Conservation (phyloP, 2,329 filamentous ascomycete species). For the Pseudogymnoascus sp. region DNA sequence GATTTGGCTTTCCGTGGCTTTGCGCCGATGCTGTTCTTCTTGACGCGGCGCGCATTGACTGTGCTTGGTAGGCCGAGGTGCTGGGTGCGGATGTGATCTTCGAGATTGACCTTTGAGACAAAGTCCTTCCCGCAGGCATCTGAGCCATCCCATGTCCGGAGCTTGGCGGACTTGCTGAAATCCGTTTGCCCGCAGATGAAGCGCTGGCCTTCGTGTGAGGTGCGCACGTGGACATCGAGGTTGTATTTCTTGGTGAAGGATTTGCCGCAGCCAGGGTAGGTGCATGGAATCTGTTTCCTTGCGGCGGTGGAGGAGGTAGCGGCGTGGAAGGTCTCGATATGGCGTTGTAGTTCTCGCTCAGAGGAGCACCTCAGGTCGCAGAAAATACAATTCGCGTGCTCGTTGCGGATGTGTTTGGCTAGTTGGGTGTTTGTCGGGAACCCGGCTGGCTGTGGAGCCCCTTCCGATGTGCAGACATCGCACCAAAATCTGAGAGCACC, state of each 20-base stretch:
- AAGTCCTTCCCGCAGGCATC: slow-evolving; percentile 70
- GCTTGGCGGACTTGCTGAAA: slow-evolving; percentile 46
- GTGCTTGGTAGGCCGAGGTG: slow-evolving; percentile 57
- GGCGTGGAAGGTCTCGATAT: slow-evolving; percentile 71
- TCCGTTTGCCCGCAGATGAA: slow-evolving; percentile 73
- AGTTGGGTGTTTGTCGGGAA: slow-evolving; percentile 69
- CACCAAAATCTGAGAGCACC: slow-evolving; percentile 67
- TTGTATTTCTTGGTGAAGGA: slow-evolving; percentile 80
- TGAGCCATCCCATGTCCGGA: slow-evolving; percentile 55
- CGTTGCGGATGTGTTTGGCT: slow-evolving; percentile 62
- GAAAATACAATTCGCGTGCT: slow-evolving; percentile 67
- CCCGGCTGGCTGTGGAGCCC: slow-evolving; percentile 37
- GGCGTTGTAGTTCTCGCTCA: slow-evolving; percentile 60
- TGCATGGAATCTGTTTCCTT: slow-evolving; percentile 59
- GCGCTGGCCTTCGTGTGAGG: slow-evolving; percentile 65
- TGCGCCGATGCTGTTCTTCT: slow-evolving; percentile 28
- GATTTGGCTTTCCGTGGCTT: neutral
- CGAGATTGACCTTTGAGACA: slow-evolving; percentile 66
- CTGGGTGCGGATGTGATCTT: slow-evolving; percentile 75
- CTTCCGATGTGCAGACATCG: slow-evolving; percentile 53
- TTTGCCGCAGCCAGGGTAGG: slow-evolving; percentile 60
- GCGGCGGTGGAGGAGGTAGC: slow-evolving; percentile 25
- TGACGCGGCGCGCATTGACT: slow-evolving; percentile 32
- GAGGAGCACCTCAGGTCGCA: slow-evolving; percentile 63
- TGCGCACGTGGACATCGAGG: slow-evolving; percentile 68